A percentile compares a stretch with the other conserved stretches of the same genome.
Evolutionary conservation across 2,329 filamentous ascomycete species (phyloP).

Genomic region (Phialophora chinensis): DNA sequence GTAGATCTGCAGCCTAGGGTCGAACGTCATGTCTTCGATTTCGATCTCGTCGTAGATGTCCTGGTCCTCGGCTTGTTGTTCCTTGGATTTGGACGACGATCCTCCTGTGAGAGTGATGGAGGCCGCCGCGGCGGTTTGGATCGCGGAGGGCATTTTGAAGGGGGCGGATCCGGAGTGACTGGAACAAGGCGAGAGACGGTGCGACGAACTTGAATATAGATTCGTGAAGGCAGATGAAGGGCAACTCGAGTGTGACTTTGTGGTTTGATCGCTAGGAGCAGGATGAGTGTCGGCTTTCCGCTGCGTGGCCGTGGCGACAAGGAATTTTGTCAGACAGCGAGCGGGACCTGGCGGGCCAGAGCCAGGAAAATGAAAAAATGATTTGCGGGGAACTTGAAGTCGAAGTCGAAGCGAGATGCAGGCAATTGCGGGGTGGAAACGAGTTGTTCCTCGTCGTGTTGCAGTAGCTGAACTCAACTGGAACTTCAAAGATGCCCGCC

Average conservation of each 20-base stretch:
- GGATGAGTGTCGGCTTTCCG: too few species aligned
- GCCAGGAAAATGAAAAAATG: background rate
- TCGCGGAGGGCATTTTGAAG: slow-evolving; percentile 22
- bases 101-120: slow-evolving; percentile 15
- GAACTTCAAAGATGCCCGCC: background rate
- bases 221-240: too few species aligned
- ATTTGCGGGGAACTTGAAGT: background rate
- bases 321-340: too few species aligned
- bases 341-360: too few species aligned
- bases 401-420: background rate
- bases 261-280: background rate
- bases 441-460: background rate
- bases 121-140: slow-evolving; percentile 22
- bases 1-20: slow-evolving; percentile 81
- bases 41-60: slow-evolving; percentile 97
- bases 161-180: too few species aligned
- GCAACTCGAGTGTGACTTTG: too few species aligned
- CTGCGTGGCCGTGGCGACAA: too few species aligned
- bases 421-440: background rate
- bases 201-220: too few species aligned
- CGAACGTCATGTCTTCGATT: slow-evolving; percentile 97
- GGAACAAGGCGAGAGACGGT: too few species aligned
- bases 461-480: background rate
- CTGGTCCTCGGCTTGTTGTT: slow-evolving; percentile 56
- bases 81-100: slow-evolving; percentile 8